phyloP scores from a whole-genome alignment of 1,284 basidiomycete genomes.

The Chiua sp. region DNA sequence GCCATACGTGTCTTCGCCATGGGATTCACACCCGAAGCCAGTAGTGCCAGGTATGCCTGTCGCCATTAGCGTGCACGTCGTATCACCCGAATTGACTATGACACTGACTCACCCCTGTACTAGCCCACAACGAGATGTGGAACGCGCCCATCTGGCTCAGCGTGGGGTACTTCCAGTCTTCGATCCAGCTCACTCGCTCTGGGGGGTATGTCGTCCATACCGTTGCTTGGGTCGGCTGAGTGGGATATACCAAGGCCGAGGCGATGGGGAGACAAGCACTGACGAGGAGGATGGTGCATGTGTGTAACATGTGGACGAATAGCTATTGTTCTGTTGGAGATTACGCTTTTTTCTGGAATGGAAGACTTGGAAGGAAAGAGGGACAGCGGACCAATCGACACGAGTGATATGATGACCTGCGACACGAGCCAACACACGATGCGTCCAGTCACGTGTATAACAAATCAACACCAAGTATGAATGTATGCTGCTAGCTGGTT shows the following conservation, averaged over 20 bases:
- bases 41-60: constrained; percentile 39
- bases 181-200: constrained; percentile 48
- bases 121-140: constrained; percentile 49
- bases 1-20: constrained; percentile 24
- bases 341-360: too few species aligned
- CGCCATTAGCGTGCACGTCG: constrained; percentile 19
- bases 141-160: constrained; percentile 45
- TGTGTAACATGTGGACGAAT: constrained; percentile 11
- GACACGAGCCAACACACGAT: constrained; percentile 29
- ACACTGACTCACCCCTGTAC: constrained; percentile 40
- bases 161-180: constrained; percentile 19
- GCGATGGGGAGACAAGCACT: constrained; percentile 13
- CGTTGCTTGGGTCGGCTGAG: constrained; percentile 51
- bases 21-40: constrained; percentile 44
- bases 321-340: too few species aligned
- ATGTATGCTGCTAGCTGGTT: not conserved
- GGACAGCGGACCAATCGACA: too few species aligned
- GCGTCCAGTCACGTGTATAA: constrained; percentile 30
- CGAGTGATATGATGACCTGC: too few species aligned
- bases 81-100: constrained; percentile 16
- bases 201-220: constrained; percentile 48
- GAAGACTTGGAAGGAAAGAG: too few species aligned
- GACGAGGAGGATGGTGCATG: constrained; percentile 1
- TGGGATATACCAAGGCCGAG: constrained; percentile 48
- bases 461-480: constrained; percentile 26